Conservation (phyloP, 2,329 filamentous ascomycete species). For the Phialophora macrospora region DNA sequence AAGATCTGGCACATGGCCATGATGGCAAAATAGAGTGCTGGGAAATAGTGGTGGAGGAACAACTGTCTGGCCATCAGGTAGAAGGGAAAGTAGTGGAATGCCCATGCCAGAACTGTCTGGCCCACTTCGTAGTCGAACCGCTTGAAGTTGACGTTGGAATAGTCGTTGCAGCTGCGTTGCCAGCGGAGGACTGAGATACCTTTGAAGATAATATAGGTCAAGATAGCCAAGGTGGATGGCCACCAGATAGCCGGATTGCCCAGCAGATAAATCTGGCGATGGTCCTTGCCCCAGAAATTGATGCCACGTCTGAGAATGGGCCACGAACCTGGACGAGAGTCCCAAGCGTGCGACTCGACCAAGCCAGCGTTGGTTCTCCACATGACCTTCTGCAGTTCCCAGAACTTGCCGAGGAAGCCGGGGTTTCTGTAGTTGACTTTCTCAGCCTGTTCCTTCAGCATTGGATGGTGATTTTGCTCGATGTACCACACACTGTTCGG, state of each 20-base stretch:
- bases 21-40: conserved; percentile 92
- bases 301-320: conserved; percentile 90
- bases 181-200: conserved; percentile 84
- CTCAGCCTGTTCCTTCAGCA: conserved; percentile 74
- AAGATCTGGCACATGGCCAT: conserved; percentile 86
- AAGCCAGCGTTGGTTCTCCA: conserved; percentile 97
- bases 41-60: conserved; percentile 98
- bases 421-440: conserved; percentile 96
- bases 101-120: conserved; percentile 88
- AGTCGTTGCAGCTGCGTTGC: conserved; percentile 92
- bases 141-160: conserved; percentile 80
- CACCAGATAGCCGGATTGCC: conserved; percentile 97
- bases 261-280: conserved; percentile 94
- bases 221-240: conserved; percentile 78
- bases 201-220: conserved; percentile 81
- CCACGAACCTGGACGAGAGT: conserved; percentile 92
- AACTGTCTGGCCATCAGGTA: conserved; percentile 97
- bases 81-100: conserved; percentile 98
- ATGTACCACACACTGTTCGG: conserved; percentile 98
- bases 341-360: conserved; percentile 96
- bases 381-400: conserved; percentile 97
- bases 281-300: conserved; percentile 97
- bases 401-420: conserved; percentile 97
- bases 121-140: conserved; percentile 98
- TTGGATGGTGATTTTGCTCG: conserved; percentile 85